A percentile compares a stretch with the other conserved stretches of the same genome.
Conservation (phyloP, 306 rosid genomes). For the Leucaena leucocephala region DNA sequence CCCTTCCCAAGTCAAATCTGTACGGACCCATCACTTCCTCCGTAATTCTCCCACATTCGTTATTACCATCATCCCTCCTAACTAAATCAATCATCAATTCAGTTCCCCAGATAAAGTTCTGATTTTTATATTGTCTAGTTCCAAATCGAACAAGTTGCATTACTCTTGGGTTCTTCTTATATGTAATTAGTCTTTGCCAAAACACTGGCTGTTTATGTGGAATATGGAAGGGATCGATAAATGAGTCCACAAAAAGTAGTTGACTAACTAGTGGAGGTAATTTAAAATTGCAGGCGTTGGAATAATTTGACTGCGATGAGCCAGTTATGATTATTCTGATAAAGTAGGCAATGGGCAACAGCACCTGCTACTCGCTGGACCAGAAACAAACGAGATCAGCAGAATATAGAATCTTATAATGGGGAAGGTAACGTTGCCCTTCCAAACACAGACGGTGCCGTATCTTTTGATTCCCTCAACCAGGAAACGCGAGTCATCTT, state of each 20-base stretch:
- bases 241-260: slow-evolving; percentile 18
- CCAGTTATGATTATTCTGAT: background rate
- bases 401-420: slow-evolving; percentile 38
- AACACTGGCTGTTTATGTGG: background rate
- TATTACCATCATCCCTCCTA: background rate
- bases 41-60: background rate
- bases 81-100: background rate
- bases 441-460: slow-evolving; percentile 35
- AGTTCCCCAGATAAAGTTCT: background rate
- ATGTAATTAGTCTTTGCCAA: background rate
- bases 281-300: slow-evolving; percentile 3
- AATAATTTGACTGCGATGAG: slow-evolving; percentile 11
- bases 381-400: slow-evolving; percentile 29
- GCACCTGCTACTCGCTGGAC: slow-evolving; percentile 16
- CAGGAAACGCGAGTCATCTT: slow-evolving; percentile 10
- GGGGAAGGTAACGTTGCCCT: slow-evolving; percentile 31
- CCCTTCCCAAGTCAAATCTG: background rate
- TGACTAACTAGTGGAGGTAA: slow-evolving; percentile 28
- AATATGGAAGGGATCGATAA: background rate
- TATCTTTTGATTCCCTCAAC: slow-evolving; percentile 29
- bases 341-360: slow-evolving; percentile 22
- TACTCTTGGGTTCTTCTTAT: background rate
- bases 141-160: background rate
- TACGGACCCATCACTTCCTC: background rate
- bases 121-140: background rate